Percentiles rank a stretch among this genome's conserved stretches.
These are phyloP conservation scores for Magnaporthiopsis incrustans DNA, from an alignment of 2,329 filamentous ascomycete species.

Conservation along the genomic window DNA sequence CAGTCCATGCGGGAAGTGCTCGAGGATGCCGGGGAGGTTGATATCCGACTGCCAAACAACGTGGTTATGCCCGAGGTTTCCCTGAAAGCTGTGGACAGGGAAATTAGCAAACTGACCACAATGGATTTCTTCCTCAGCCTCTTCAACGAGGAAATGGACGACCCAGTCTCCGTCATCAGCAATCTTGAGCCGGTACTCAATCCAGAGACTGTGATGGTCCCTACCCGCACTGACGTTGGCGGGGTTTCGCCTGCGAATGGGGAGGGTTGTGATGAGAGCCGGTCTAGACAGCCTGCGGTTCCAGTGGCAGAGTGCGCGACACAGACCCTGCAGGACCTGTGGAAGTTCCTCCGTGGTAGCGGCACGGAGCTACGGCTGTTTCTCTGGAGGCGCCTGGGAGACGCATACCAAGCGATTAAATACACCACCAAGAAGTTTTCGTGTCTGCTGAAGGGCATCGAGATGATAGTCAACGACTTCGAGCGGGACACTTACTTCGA, in stretches of 20 bases:
- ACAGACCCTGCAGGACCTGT: slow-evolving; percentile 64
- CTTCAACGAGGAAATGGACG: slow-evolving; percentile 73
- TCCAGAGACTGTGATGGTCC: slow-evolving; percentile 46
- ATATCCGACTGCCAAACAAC: slow-evolving; percentile 71
- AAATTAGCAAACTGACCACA: slow-evolving; percentile 86
- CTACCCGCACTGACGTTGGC: slow-evolving; percentile 11
- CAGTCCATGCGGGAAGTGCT: slow-evolving; percentile 48
- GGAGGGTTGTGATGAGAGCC: slow-evolving; percentile 14
- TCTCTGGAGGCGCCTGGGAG: slow-evolving; percentile 83
- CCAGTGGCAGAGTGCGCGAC: slow-evolving; percentile 44
- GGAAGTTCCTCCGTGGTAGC: slow-evolving; percentile 74
- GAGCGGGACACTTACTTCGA: slow-evolving; percentile 55
- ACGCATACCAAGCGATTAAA: slow-evolving; percentile 78
- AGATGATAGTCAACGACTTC: slow-evolving; percentile 63
- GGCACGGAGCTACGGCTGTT: slow-evolving; percentile 78
- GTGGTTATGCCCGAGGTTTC: slow-evolving; percentile 83
- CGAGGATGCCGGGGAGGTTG: slow-evolving; percentile 25
- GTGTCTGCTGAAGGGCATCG: slow-evolving; percentile 77
- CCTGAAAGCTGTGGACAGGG: slow-evolving; percentile 71
- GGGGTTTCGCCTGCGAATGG: slow-evolving; percentile 6
- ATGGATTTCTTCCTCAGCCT: slow-evolving; percentile 93
- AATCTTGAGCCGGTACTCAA: slow-evolving; percentile 89
- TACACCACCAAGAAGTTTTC: slow-evolving; percentile 85
- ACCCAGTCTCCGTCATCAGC: slow-evolving; percentile 81
- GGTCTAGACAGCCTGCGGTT: slow-evolving; percentile 11